phyloP scores from a whole-genome alignment of 495 filamentous ascomycete species.

The Tuber melanosporum region DNA sequence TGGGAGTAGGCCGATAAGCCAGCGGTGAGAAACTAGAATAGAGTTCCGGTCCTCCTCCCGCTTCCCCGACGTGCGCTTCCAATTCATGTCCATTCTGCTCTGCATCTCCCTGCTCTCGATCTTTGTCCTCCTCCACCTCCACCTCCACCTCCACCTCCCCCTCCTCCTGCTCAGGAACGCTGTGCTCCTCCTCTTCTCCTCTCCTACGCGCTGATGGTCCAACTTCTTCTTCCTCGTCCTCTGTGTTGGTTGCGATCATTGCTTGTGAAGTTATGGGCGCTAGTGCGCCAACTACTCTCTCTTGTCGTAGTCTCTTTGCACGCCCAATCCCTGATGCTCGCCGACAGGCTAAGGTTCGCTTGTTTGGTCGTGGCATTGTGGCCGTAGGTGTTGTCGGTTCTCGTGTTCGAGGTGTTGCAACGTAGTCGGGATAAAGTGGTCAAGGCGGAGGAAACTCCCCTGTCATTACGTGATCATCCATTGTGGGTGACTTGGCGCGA shows the following conservation, averaged over 20 bases:
- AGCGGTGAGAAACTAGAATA: neutral
- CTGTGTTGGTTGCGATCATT: neutral
- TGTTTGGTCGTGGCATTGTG: constrained; percentile 25
- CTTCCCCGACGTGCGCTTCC: neutral
- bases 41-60: neutral
- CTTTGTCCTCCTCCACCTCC: neutral
- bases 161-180: neutral
- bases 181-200: constrained; percentile 2
- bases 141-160: neutral
- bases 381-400: neutral
- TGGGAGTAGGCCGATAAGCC: neutral
- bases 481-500: neutral
- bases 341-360: constrained; percentile 23
- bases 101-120: neutral
- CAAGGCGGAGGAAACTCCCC: neutral
- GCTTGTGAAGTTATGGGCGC: neutral
- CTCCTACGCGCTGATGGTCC: constrained; percentile 3
- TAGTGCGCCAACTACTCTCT: neutral
- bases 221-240: neutral
- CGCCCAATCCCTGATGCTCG: neutral
- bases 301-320: neutral
- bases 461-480: neutral
- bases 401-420: neutral
- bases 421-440: neutral
- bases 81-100: constrained; percentile 1